A percentile compares a stretch with the other conserved stretches of the same genome.
These are phyloP conservation scores for Stachybotrys chlorohalonatus DNA, from an alignment of 2,329 filamentous ascomycete genomes.

Conservation along the genomic window DNA sequence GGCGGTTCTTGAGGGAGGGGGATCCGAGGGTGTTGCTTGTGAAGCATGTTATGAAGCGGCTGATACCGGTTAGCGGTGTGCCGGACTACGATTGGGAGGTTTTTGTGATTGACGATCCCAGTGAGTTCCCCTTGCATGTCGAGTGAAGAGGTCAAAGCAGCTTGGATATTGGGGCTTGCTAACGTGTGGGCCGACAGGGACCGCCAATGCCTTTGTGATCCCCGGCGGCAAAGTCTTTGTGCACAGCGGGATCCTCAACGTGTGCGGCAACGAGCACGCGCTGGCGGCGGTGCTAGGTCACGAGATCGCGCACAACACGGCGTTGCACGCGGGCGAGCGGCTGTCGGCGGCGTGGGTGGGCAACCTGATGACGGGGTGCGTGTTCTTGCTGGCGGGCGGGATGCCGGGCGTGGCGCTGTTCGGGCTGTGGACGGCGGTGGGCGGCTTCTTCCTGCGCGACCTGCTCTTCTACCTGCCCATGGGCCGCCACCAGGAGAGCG, in stretches of 20 bases:
- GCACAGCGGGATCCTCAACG: conserved; percentile 60
- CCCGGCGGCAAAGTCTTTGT: conserved; percentile 77
- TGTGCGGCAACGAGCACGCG: conserved; percentile 58
- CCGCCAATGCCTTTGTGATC: conserved; percentile 67
- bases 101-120: conserved; percentile 59
- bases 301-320: conserved; percentile 71
- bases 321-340: conserved; percentile 58
- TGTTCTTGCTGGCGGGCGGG: conserved; percentile 38
- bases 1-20: conserved; percentile 46
- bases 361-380: conserved; percentile 39
- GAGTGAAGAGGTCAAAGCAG: background rate
- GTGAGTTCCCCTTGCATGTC: conserved; percentile 19
- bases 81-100: conserved; percentile 57
- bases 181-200: conserved; percentile 20
- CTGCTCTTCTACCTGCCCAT: conserved; percentile 60
- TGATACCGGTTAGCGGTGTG: conserved; percentile 61
- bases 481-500: conserved; percentile 61
- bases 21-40: conserved; percentile 51
- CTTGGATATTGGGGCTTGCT: background rate
- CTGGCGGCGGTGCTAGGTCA: conserved; percentile 70
- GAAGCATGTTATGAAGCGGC: conserved; percentile 51
- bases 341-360: conserved; percentile 43
- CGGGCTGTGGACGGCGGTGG: conserved; percentile 31
- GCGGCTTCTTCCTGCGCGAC: conserved; percentile 41
- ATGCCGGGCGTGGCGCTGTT: conserved; percentile 30